Evolutionary conservation across 306 rosid genomes (phyloP), one percentile per base, ranked within the genome.

Genomic region (Gastrolobium villosum): DNA sequence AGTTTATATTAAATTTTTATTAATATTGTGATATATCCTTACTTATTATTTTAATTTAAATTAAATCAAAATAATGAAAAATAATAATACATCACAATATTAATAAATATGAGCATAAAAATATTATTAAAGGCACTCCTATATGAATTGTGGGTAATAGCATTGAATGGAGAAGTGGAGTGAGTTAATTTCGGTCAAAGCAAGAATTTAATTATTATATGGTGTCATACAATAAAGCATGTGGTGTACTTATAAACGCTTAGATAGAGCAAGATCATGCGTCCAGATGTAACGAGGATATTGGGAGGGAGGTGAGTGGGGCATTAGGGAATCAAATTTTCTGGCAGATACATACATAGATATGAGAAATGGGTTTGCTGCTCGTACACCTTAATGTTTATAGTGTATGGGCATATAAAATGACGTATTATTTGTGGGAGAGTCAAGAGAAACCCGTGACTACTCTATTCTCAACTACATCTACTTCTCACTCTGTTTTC

Each of bases 371-470:
- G 76, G 79, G 72, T 76, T 64, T 80, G 54, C 65, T 57, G 76
- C 73, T 64, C n/a, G 39, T 72, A 48, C 62, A 2, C 26, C 44
- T 36, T 10, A 26, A 55, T 41, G 53, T 56, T 72, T 44, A 43
- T 71, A 32, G 40, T 41, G 40, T 41, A 50, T 63, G 60, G 70
- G 15, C 59, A 20, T 76, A 35, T 54, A 39, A 5, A 36, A 46
- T 31, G 20, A 11, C 40, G 39, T 28, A 65, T 35, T 75, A 54
- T 61, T 37, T 15, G 53, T 72, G 46, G 80, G 73, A 73, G 86
- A 86, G 76, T 91, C 97, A 89, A 91, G 89, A 65, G 88, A 87
- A 90, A 87, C 96, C 96, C 98, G 98, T 91, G 97, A 94, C 83
- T 78, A 37, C 79, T 82, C 65, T 60, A 59, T 59, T 44, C 79